Evolutionary conservation across 148 eudicot genomes (phyloP).

Genomic region (Diospyros lotus): DNA sequence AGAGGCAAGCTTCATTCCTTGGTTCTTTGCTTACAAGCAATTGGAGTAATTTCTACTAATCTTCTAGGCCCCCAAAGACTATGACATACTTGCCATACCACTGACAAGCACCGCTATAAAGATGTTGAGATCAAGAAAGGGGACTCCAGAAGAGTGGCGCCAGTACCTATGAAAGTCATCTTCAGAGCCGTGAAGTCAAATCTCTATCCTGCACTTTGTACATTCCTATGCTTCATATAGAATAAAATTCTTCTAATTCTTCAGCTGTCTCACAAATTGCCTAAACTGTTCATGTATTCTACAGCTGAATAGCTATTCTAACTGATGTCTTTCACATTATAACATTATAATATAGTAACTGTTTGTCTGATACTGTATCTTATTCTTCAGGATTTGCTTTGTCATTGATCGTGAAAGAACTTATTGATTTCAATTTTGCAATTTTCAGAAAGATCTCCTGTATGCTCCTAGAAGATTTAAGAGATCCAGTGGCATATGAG

Average conservation of each 20-base stretch:
- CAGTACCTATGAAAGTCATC: constrained; percentile 56
- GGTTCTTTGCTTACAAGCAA: neutral
- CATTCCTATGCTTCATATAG: constrained; percentile 11
- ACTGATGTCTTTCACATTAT: neutral
- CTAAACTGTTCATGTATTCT: constrained; percentile 4
- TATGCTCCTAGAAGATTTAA: no score
- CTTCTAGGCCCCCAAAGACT: constrained; percentile 81
- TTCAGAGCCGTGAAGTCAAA: constrained; percentile 18
- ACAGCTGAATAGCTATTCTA: neutral
- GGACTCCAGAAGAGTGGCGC: constrained; percentile 82
- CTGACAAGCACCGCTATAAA: constrained; percentile 57
- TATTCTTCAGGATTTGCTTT: neutral
- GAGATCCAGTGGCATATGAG: no score
- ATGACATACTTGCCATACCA: constrained; percentile 82
- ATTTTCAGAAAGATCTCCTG: no score
- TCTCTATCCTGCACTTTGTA: constrained; percentile 14
- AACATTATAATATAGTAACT: constrained; percentile 2
- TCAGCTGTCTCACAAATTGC: neutral
- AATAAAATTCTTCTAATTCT: neutral
- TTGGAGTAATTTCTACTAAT: neutral
- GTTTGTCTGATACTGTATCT: constrained; percentile 1
- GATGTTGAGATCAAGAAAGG: constrained; percentile 66
- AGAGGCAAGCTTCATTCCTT: neutral
- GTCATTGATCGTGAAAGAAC: neutral
- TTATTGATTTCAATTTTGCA: no score